Evolutionary conservation across 2,329 filamentous ascomycete genomes (phyloP), one percentile per base, ranked within the genome.

Genomic region (Incumbomyces lentus): DNA sequence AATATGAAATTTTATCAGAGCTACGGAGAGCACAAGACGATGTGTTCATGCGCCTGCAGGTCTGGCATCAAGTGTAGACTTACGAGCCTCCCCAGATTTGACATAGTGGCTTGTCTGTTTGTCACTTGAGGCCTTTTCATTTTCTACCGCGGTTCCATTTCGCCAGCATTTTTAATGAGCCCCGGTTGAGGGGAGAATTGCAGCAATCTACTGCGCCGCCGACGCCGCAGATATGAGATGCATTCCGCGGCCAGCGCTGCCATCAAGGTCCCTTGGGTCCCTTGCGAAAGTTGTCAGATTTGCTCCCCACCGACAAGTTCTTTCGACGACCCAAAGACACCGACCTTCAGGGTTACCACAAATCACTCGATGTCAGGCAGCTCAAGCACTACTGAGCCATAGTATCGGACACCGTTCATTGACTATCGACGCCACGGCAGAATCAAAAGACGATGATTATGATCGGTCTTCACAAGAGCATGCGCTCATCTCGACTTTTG

Each of bases 401-500:
- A 26, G 40, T 42, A 8, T 33, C 33, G 40, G 40, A 42, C 40
- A 42, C 40, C 40, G 40, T 14, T 10, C 40, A 33, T 42, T 42
- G 40, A 42, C 40, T 3, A 33, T 18, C 29, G 29, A 42, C 33
- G 40, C 40, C n/a, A 26, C 40, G 33, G 29, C 40, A 42, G 40
- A 51, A 19, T 22, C 30, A 32, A 36, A 51, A 32, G 44, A 47
- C 22, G 51, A 49, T 11, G 38, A 34, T n/a, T 17, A 30, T 12
- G 44, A 46, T 40, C 48, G 38, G 22, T 41, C 43, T 26, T 45
- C 43, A 10, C 44, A 50, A 17, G 52, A 54, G 36, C 52, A 54
- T 44, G 52, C 52, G 16, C 46, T 54, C 34, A 54, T 54, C 50
- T 54, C 52, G 1, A 47, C 52, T 6, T 54, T 54, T 31, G 50